These are phyloP conservation scores for Omphalea diandra DNA, from an alignment of 441 rosid species.

Conservation along the genomic window DNA sequence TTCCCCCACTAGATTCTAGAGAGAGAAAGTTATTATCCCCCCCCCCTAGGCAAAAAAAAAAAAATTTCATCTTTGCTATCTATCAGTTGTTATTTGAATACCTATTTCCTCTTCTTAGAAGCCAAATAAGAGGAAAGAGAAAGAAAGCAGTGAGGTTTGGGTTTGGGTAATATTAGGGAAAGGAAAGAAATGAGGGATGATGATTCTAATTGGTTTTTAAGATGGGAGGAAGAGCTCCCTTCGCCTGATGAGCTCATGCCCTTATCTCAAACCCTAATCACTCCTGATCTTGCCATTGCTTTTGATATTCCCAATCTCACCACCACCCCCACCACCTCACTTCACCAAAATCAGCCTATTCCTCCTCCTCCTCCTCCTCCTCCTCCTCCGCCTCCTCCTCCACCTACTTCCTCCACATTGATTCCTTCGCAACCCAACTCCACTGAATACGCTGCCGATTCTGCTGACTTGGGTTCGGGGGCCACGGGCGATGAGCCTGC, in stretches of 20 bases:
- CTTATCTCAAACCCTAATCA: conserved; percentile 78
- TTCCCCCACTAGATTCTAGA: background rate
- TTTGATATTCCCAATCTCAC: conserved; percentile 63
- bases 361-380: conserved; percentile 38
- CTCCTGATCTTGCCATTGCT: conserved; percentile 88
- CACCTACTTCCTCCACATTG: conserved; percentile 36
- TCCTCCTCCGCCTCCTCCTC: no score
- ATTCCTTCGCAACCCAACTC: conserved; percentile 51
- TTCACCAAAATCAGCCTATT: conserved; percentile 31
- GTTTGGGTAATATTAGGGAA: conserved; percentile 5
- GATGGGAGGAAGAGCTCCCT: conserved; percentile 84
- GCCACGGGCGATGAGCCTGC: conserved; percentile 46
- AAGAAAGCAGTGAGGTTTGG: conserved; percentile 8
- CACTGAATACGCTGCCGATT: conserved; percentile 56
- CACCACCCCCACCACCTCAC: conserved; percentile 24
- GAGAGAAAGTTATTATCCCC: conserved; percentile 1
- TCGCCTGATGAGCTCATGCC: conserved; percentile 89
- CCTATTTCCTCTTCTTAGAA: no score
- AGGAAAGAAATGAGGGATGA: conserved; percentile 61
- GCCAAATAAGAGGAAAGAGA: conserved; percentile 2
- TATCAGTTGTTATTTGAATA: no score
- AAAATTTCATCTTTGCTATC: background rate
- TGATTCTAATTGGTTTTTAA: conserved; percentile 60
- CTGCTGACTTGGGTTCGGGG: conserved; percentile 63
- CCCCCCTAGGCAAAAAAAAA: background rate